Evolutionary conservation across 2,329 filamentous ascomycete genomes (phyloP), one percentile per base, ranked within the genome.

Genomic region (Stagonosporopsis cucurbitacearum): DNA sequence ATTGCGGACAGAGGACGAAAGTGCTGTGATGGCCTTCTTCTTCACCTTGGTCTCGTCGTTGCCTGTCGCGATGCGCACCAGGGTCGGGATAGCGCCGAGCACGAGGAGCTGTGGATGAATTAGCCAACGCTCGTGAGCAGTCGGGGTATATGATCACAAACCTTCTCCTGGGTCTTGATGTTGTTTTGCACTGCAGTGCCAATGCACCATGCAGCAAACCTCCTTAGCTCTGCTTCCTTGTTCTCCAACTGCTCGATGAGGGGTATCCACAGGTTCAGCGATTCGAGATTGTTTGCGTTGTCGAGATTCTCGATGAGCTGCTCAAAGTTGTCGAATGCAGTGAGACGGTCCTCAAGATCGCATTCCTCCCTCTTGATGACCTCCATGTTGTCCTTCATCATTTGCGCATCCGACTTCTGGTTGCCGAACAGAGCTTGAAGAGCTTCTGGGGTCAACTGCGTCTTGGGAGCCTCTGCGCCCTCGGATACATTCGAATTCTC

Each of bases 181-280:
- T 99, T 98, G 80, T 99, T 99, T 82, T 98, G 93, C 57, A 99
- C 95, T 9, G 95, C 94, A 6, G 93, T 97, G 46, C 91, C 92
- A 55, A 95, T 81, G 79, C 92, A 97, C 91, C 92, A 96, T n/a
- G 92, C 92, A 2, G 94, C 93, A 85, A 92, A 92, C 67, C 82
- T 86, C 62, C 93, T 83, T 69, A 96, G 80, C 60, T 95, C 90
- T 6, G 82, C 73, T 70, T 95, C 88, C 11, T 84, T 81, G 68
- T 88, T 83, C 45, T 82, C 80, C 13, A 99, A 81, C 60, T 89
- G 86, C 8, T 82, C 77, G 11, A 97, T 80, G 35, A 99, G 81
- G 9, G 91, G 91, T 11, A 85, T 84, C 95, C 95, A 99, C 28
- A 98, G 82, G 6, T 84, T 84, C 19, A 97, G 80, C 25, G 84